Conservation (phyloP, 1,284 basidiomycete species). For the Cutaneotrichosporon cyanovorans region DNA sequence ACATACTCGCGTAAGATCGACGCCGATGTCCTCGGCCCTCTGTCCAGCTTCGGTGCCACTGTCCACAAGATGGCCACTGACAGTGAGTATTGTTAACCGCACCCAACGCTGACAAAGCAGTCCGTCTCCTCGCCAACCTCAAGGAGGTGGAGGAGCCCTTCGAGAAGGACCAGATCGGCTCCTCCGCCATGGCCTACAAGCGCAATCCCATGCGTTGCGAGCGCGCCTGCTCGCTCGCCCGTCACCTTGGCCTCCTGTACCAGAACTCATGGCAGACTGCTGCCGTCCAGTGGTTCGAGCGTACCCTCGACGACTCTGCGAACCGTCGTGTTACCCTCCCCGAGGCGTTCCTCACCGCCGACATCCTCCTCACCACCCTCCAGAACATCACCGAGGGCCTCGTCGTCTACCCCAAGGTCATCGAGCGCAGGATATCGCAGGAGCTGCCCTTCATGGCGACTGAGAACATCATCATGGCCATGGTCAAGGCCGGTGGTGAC, state of each 20-base stretch:
- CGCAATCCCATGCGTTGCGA: conserved; percentile 99
- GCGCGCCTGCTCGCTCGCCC: conserved; percentile 86
- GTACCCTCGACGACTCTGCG: conserved; percentile 92
- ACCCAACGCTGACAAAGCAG: conserved; percentile 14
- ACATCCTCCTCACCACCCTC: conserved; percentile 89
- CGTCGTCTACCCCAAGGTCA: conserved; percentile 95
- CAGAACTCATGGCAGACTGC: conserved; percentile 90
- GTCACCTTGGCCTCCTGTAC: conserved; percentile 86
- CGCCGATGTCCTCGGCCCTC: conserved; percentile 79
- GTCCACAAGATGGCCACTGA: conserved; percentile 98
- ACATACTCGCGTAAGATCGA: conserved; percentile 99
- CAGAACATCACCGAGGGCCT: conserved; percentile 97
- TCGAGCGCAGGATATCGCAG: conserved; percentile 80
- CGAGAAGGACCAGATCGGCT: conserved; percentile 97
- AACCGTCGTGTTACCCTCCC: conserved; percentile 94
- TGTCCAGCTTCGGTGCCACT: conserved; percentile 87
- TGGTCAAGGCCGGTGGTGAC: conserved; percentile 90
- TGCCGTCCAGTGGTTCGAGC: conserved; percentile 92
- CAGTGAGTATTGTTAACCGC: conserved; percentile 46
- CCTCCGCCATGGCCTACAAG: conserved; percentile 98
- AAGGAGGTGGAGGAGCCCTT: conserved; percentile 99
- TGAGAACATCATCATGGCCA: conserved; percentile 98
- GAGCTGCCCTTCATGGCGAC: conserved; percentile 99
- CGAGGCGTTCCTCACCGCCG: conserved; percentile 93
- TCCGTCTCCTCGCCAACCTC: conserved; percentile 81